Conservation (phyloP, 352 stramenopile species). For the Globisporangium splendens region DNA sequence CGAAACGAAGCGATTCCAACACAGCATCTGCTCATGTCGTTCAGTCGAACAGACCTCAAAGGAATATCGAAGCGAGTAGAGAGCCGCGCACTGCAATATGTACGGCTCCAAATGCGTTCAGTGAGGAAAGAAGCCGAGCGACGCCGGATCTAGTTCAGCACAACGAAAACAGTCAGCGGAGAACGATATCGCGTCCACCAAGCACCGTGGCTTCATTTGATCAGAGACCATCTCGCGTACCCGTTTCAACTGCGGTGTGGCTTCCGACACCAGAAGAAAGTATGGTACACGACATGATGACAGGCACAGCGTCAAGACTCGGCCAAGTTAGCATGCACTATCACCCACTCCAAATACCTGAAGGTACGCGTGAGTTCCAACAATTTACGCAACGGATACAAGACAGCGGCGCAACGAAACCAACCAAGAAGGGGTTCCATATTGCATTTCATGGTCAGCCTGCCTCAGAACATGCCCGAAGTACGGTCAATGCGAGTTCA, state of each 20-base stretch:
- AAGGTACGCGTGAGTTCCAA: background rate
- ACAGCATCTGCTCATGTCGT: background rate
- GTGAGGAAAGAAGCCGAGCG: background rate
- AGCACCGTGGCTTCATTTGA: constrained; percentile 1
- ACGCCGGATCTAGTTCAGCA: background rate
- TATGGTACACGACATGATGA: background rate
- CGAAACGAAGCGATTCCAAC: background rate
- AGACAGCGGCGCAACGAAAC: background rate
- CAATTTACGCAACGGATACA: constrained; percentile 5
- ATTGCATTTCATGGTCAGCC: background rate
- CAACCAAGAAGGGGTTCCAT: constrained; percentile 5
- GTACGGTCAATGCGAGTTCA: background rate
- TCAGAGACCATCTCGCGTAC: background rate
- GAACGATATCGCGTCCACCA: background rate
- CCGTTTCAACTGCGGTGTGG: background rate
- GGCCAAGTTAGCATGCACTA: background rate
- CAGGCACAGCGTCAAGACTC: background rate
- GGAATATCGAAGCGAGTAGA: no score
- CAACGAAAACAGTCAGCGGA: background rate
- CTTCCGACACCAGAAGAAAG: background rate
- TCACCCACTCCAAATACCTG: background rate
- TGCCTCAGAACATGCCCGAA: background rate
- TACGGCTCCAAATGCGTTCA: background rate
- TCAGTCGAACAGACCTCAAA: background rate
- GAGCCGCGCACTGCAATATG: background rate